Base-by-base conservation (phyloP, 2,329 filamentous ascomycete genomes). In the Exutisphaerella laricina region DNA sequence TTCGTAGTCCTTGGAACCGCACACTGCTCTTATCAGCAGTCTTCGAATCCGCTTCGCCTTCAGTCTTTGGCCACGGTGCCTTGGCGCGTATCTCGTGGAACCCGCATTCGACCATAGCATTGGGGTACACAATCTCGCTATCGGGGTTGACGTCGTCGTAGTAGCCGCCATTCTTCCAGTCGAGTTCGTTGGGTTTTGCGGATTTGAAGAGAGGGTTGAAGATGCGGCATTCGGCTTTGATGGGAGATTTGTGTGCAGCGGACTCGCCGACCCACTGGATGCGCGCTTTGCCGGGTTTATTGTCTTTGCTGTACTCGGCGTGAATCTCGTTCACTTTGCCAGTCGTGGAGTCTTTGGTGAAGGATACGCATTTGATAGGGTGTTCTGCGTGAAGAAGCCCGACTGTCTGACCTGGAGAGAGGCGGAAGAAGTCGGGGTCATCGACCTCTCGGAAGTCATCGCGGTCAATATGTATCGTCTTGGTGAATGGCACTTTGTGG, bases 241-340 rank as follows among this genome's bases (percentile, higher is more conserved):
- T 69, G 3, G 77, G 77, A 28, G 75, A 74, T 25, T 70, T 68
- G 53, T 80, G 79, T 10, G 74, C 74, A 0, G 82, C 77, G 1
- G 79, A 82, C 28, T 80, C 78, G 4, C 81, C 79, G 4, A 95
- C 85, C 90, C 90, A 96, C 61, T 95, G 88, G 62, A 96, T 94
- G 60, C 73, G 77, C 1, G 72, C 71, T 48, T 72, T 72, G 45
- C 60, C 58, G 21, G 58, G 42, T 28, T 57, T 53, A 1, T 63
- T 50, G 6, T 88, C 82, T 69, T 94, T 90, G 13, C 74, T 78
- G 48, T 86, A 83, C 46, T 67, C 66, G 22, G 75, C 76, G 53
- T 84, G 84, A 46, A 90, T 77, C 52, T 80, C 76, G 1, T 71
- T 81, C 31, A 90, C 76, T 45, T 75, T 73, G 39, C 82, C 84